A percentile compares a stretch with the other conserved stretches of the same genome.
Conservation (phyloP, 306 rosid genomes). For the Prunus davidiana region DNA sequence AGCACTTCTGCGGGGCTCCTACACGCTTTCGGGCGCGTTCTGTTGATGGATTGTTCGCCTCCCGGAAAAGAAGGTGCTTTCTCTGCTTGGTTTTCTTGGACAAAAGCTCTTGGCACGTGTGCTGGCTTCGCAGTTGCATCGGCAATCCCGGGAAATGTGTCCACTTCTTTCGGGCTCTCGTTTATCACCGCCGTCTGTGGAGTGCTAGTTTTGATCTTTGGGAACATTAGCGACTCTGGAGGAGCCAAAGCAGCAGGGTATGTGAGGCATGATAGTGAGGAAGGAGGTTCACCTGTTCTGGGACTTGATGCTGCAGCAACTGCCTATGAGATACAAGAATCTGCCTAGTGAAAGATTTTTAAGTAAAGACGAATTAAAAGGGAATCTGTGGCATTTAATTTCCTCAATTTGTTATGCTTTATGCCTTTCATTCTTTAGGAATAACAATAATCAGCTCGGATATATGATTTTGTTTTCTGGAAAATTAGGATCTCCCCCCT, state of each 20-base stretch:
- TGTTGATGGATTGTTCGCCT: conserved; percentile 72
- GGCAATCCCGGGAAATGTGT: conserved; percentile 29
- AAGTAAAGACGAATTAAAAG: too few species aligned
- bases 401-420: background rate
- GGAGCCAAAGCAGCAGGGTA: conserved; percentile 76
- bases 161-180: conserved; percentile 47
- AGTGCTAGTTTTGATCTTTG: conserved; percentile 46
- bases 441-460: background rate
- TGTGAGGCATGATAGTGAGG: conserved; percentile 36
- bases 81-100: conserved; percentile 69
- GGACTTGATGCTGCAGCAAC: conserved; percentile 23
- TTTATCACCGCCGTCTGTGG: conserved; percentile 55
- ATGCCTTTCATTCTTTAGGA: background rate
- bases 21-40: conserved; percentile 59
- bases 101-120: conserved; percentile 48
- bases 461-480: too few species aligned
- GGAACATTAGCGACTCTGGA: conserved; percentile 61
- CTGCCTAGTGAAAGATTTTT: background rate
- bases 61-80: conserved; percentile 71
- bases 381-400: too few species aligned
- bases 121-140: conserved; percentile 62
- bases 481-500: too few species aligned
- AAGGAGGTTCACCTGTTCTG: conserved; percentile 28
- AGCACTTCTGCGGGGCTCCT: conserved; percentile 58
- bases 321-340: background rate